Evolutionary conservation across 192 early-diverging fungal genomes (phyloP).

Genomic region (Allomyces arbusculus): DNA sequence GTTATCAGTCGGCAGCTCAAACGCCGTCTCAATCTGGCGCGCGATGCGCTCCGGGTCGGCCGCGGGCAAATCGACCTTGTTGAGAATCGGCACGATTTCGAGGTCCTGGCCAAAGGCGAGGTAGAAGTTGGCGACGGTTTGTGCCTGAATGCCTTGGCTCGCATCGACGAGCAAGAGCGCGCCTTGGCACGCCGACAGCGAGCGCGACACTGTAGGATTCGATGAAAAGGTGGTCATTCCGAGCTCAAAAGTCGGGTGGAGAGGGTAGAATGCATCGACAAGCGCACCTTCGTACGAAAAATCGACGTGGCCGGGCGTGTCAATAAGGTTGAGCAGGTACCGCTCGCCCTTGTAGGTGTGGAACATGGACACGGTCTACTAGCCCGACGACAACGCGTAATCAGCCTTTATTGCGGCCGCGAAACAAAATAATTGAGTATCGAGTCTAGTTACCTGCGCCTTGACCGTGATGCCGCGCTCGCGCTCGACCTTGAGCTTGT

Average conservation of each 20-base stretch:
- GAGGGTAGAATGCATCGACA: no score
- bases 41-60: slow-evolving; percentile 61
- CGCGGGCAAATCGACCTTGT: slow-evolving; percentile 83
- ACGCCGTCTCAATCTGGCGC: slow-evolving; percentile 62
- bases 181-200: slow-evolving; percentile 83
- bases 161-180: slow-evolving; percentile 82
- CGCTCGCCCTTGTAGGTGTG: slow-evolving; percentile 54
- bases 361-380: slow-evolving; percentile 77
- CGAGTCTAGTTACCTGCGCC: slow-evolving; percentile 43
- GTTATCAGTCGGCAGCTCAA: slow-evolving; percentile 52
- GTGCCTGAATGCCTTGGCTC: slow-evolving; percentile 87
- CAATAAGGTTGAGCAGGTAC: slow-evolving; percentile 86
- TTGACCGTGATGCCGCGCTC: slow-evolving; percentile 97
- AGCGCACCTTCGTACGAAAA: slow-evolving; percentile 59
- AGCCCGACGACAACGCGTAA: background rate
- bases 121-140: slow-evolving; percentile 94
- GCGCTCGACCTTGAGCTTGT: slow-evolving; percentile 86
- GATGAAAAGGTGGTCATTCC: no score
- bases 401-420: background rate
- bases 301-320: slow-evolving; percentile 85
- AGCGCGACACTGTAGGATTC: slow-evolving; percentile 44
- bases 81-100: slow-evolving; percentile 70
- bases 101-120: slow-evolving; percentile 76
- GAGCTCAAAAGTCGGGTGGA: no score
- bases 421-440: background rate